phyloP scores from a whole-genome alignment of 306 rosid species.

The Luffa acutangula region DNA sequence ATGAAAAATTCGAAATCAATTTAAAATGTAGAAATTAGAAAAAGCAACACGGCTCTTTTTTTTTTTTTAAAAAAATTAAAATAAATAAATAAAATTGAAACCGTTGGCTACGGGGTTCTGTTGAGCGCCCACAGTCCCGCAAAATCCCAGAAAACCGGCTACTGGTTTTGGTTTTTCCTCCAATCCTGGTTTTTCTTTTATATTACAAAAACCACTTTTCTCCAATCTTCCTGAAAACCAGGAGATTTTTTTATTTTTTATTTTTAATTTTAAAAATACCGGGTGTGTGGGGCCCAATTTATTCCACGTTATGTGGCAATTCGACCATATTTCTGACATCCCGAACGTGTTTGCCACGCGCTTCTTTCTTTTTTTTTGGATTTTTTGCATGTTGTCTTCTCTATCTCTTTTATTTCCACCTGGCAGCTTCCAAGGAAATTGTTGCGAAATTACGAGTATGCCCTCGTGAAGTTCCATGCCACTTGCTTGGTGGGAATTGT shows the following conservation, averaged over 20 bases:
- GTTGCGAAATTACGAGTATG: neutral
- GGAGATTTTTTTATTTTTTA: constrained; percentile 33
- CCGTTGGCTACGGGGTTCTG: constrained; percentile 26
- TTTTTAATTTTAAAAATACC: neutral
- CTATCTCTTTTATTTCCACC: constrained; percentile 5
- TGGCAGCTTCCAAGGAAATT: neutral
- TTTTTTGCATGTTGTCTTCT: constrained; percentile 50
- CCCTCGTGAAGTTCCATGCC: constrained; percentile 6
- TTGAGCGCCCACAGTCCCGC: constrained; percentile 46
- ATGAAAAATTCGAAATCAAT: constrained; percentile 8
- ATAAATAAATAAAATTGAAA: constrained; percentile 3
- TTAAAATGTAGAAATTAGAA: neutral
- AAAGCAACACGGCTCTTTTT: neutral
- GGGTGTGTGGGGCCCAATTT: constrained; percentile 18
- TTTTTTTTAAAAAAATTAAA: neutral
- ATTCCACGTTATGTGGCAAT: constrained; percentile 71
- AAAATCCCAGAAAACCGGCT: constrained; percentile 24
- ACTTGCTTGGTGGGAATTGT: neutral
- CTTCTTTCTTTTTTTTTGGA: constrained; percentile 33
- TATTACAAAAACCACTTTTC: constrained; percentile 14
- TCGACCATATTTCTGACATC: constrained; percentile 54
- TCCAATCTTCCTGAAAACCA: constrained; percentile 60
- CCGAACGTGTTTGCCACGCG: constrained; percentile 52
- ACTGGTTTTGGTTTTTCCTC: constrained; percentile 19
- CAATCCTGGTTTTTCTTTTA: constrained; percentile 3